Conservation (phyloP, 306 rosid species). For the Albizia julibrissin region DNA sequence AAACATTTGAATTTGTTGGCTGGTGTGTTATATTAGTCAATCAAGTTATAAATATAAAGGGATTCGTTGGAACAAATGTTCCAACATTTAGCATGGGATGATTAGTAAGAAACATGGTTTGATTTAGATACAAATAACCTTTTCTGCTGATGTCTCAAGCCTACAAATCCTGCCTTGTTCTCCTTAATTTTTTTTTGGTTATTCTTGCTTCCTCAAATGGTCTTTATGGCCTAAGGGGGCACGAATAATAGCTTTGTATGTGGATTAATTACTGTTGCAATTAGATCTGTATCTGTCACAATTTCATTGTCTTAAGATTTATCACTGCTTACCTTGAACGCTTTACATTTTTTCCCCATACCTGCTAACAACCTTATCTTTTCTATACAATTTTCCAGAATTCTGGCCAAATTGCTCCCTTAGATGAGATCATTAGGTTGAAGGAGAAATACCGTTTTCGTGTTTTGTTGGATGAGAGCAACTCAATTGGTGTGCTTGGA, state of each 20-base stretch:
- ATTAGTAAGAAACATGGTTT: background rate
- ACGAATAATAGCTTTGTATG: background rate
- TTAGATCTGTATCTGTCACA: conserved; percentile 4
- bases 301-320: conserved; percentile 3
- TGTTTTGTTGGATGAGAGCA: conserved; percentile 94
- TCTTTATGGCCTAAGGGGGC: conserved; percentile 9
- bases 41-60: background rate
- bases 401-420: conserved; percentile 95
- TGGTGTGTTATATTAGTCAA: conserved; percentile 21
- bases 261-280: conserved; percentile 13
- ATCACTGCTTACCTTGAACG: conserved; percentile 12
- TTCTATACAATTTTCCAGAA: conserved; percentile 56
- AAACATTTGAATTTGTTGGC: background rate
- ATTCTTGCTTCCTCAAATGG: conserved; percentile 5
- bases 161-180: conserved; percentile 1
- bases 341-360: conserved; percentile 1
- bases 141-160: conserved; percentile 1
- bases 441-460: conserved; percentile 89
- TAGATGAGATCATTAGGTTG: conserved; percentile 83
- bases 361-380: conserved; percentile 5
- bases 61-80: background rate
- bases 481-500: conserved; percentile 97
- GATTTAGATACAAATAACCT: background rate
- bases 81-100: background rate
- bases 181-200: conserved; percentile 3